A percentile compares a stretch with the other conserved stretches of the same genome.
Conservation (phyloP, 2,329 filamentous ascomycete genomes). For the Malbranchea zuffiana region DNA sequence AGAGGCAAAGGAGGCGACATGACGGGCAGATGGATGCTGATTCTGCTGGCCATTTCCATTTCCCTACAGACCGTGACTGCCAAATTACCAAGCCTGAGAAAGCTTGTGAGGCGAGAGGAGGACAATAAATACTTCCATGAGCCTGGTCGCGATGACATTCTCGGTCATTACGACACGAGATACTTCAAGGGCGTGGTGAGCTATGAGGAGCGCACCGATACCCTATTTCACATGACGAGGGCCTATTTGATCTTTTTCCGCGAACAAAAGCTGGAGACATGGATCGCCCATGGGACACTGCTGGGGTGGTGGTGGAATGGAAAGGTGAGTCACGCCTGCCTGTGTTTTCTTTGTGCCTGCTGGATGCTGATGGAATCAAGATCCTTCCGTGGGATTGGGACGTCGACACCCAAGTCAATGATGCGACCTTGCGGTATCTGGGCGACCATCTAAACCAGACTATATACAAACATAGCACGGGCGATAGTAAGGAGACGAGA, state of each 20-base stretch:
- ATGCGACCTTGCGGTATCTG: slow-evolving; percentile 54
- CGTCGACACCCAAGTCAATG: slow-evolving; percentile 67
- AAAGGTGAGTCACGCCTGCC: slow-evolving; percentile 32
- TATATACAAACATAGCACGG: slow-evolving; percentile 38
- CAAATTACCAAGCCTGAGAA: not conserved
- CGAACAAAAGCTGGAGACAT: slow-evolving; percentile 60
- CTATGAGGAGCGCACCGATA: slow-evolving; percentile 56
- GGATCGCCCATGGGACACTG: slow-evolving; percentile 76
- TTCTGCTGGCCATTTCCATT: not conserved
- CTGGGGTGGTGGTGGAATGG: slow-evolving; percentile 85
- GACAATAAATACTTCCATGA: slow-evolving; percentile 56
- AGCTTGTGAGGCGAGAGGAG: slow-evolving; percentile 1
- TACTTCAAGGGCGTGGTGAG: slow-evolving; percentile 55
- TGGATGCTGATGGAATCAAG: slow-evolving; percentile 20
- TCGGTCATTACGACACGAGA: slow-evolving; percentile 63
- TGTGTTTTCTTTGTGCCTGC: not conserved
- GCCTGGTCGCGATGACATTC: slow-evolving; percentile 47
- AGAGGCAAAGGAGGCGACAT: not conserved
- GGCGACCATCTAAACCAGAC: slow-evolving; percentile 59
- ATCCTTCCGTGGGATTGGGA: slow-evolving; percentile 80
- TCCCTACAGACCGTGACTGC: not conserved
- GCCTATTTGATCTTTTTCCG: slow-evolving; percentile 61
- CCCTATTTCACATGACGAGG: slow-evolving; percentile 58
- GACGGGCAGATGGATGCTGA: not conserved
- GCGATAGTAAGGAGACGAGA: slow-evolving; percentile 35